A percentile compares a stretch with the other conserved stretches of the same genome.
These are phyloP conservation scores for Solanum ahanhuiri DNA, from an alignment of 257 asterid genomes.

Conservation along the genomic window DNA sequence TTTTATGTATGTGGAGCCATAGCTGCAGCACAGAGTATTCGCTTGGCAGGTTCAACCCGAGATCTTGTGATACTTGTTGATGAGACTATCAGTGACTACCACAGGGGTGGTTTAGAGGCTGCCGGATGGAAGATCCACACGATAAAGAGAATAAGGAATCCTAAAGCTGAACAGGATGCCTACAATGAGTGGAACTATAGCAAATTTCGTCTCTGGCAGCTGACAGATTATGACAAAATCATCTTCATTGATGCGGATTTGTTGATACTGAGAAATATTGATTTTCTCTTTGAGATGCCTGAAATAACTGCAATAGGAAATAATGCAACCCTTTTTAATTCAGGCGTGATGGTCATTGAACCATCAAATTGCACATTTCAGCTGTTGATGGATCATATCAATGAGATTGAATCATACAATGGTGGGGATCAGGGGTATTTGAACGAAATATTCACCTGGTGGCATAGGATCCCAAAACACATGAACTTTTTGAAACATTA, in stretches of 20 bases:
- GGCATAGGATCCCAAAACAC: conserved; percentile 89
- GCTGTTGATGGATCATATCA: conserved; percentile 71
- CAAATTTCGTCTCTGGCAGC: conserved; percentile 89
- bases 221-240: conserved; percentile 82
- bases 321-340: conserved; percentile 75
- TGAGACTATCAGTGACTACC: conserved; percentile 56
- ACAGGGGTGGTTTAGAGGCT: conserved; percentile 61
- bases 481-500: conserved; percentile 84
- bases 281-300: conserved; percentile 84
- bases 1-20: conserved; percentile 90
- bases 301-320: conserved; percentile 84
- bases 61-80: conserved; percentile 90
- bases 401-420: conserved; percentile 78
- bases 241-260: conserved; percentile 84
- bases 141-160: conserved; percentile 73
- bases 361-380: conserved; percentile 84
- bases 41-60: conserved; percentile 82
- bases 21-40: conserved; percentile 92
- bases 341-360: conserved; percentile 90
- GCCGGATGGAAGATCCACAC: conserved; percentile 89
- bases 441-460: conserved; percentile 88
- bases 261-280: conserved; percentile 64
- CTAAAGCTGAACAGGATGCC: conserved; percentile 83
- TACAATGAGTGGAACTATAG: conserved; percentile 94
- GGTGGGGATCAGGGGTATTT: conserved; percentile 95